Percentiles rank a stretch among this genome's conserved stretches.
Conservation (phyloP, 345 rosid genomes). For the Dimocarpus longan region DNA sequence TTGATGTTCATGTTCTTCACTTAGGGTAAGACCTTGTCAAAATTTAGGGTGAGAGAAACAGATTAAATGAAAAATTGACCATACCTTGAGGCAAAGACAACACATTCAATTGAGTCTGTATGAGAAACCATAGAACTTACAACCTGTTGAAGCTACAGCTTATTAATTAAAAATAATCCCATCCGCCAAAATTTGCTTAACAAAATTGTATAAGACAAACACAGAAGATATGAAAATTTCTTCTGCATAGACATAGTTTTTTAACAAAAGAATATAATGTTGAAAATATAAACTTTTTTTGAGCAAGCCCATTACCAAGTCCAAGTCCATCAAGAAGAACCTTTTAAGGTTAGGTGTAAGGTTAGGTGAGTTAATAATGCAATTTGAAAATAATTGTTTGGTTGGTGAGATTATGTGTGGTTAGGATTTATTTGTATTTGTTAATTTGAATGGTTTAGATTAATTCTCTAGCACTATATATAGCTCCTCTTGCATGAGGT, state of each 20-base stretch:
- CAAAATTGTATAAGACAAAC: neutral
- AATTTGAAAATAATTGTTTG: too few species aligned
- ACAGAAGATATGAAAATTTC: neutral
- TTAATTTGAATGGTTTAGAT: too few species aligned
- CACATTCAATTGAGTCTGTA: slow-evolving; percentile 72
- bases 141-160: slow-evolving; percentile 53
- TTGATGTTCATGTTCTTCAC: neutral
- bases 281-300: too few species aligned
- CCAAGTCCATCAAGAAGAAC: too few species aligned
- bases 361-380: too few species aligned
- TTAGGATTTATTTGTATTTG: too few species aligned
- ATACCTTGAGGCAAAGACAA: slow-evolving; percentile 71
- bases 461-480: too few species aligned
- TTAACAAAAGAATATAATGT: neutral
- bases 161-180: slow-evolving; percentile 1
- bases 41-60: neutral
- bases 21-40: neutral
- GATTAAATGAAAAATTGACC: neutral
- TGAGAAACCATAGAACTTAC: slow-evolving; percentile 69
- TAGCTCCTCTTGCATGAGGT: too few species aligned
- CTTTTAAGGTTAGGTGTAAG: too few species aligned
- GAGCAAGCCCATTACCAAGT: too few species aligned
- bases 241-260: neutral
- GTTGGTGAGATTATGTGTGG: too few species aligned
- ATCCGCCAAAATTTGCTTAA: neutral